Base-by-base conservation (phyloP, 2,329 filamentous ascomycete genomes). In the Pseudocercospora ulei region DNA sequence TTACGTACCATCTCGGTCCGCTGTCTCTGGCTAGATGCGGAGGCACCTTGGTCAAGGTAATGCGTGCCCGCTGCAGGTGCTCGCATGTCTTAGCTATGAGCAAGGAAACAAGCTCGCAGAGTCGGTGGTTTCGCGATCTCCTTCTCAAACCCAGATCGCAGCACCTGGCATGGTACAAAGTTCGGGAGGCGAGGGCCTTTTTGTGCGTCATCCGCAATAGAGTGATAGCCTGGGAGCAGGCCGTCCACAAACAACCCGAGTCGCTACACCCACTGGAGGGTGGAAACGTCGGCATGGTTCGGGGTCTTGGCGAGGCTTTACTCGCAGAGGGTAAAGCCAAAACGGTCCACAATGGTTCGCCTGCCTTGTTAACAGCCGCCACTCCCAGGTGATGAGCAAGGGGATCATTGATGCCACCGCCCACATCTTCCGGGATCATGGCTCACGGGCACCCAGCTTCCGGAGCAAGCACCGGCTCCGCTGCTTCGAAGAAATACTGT, bases 221-320 rank as follows among this genome's bases (percentile, higher is more conserved):
- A 14, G 17, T 29, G 11, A 29, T 16, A 14, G 14, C 11, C 9
- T n/a, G 7, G 16, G 9, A 14, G 14, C 28, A 19, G 14, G 16
- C 7, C 28, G 20, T 17, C 28, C 28, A 31, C 8, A 18, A 31
- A 31, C 28, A 31, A 31, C 17, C 28, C 9, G 14, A 31, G 16
- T 18, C 28, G 17, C 14, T 31, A 31, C 28, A 31, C 9, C 28
- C 17, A 18, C 7, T 31, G 17, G 28, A n/a, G n/a, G 6, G 8
- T 9, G 9, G 28, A n/a, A 19, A 7, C 9, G 17, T 31, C 28
- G 8, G 8, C 28, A 31, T 11, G 9, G 3, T 19, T 13, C 16
- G 28, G 8, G 20, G 14, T 31, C 8, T 31, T 16, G 16, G 17
- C 28, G 28, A 18, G 28, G 9, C 23, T 9, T 4, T 3, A 12